phyloP scores from a whole-genome alignment of 352 stramenopile genomes.

The Lagenidium giganteum region DNA sequence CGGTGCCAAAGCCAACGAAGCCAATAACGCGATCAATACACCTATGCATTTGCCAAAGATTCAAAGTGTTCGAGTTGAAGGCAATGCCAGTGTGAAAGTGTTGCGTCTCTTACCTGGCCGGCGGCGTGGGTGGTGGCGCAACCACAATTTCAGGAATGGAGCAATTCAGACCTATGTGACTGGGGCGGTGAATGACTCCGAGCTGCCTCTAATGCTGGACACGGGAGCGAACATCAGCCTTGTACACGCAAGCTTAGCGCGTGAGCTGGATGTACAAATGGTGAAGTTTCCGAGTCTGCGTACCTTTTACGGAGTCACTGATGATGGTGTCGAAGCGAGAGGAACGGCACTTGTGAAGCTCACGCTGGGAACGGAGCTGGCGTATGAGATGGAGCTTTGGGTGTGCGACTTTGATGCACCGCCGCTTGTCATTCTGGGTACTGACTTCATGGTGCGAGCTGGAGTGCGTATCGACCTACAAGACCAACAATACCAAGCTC shows the following conservation, averaged over 20 bases:
- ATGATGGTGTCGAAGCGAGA: slow-evolving; percentile 3
- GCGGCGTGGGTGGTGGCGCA: background rate
- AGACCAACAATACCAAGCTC: slow-evolving; percentile 1
- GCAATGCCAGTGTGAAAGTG: too few relatives aligned
- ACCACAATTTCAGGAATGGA: slow-evolving; percentile 6
- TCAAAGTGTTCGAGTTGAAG: background rate
- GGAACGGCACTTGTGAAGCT: slow-evolving; percentile 8
- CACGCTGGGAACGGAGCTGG: slow-evolving; percentile 1
- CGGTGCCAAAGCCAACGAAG: too few relatives aligned
- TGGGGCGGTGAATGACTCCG: slow-evolving; percentile 3
- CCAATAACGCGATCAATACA: too few relatives aligned
- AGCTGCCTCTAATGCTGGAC: slow-evolving; percentile 14
- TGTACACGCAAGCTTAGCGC: slow-evolving; percentile 12
- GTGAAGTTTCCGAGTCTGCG: slow-evolving; percentile 6
- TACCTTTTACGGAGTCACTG: slow-evolving; percentile 8
- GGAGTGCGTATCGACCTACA: slow-evolving; percentile 2
- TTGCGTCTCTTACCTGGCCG: too few relatives aligned
- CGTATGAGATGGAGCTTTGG: slow-evolving; percentile 15
- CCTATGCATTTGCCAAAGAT: too few relatives aligned
- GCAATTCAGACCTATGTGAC: slow-evolving; percentile 6
- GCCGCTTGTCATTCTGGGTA: slow-evolving; percentile 12
- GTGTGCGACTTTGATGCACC: slow-evolving; percentile 14
- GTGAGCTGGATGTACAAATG: slow-evolving; percentile 7
- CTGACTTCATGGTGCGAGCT: slow-evolving; percentile 13
- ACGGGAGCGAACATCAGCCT: slow-evolving; percentile 12